A percentile compares a stretch with the other conserved stretches of the same genome.
Evolutionary conservation across 2,329 filamentous ascomycete genomes (phyloP).

Genomic region (Claviceps pazoutovae): DNA sequence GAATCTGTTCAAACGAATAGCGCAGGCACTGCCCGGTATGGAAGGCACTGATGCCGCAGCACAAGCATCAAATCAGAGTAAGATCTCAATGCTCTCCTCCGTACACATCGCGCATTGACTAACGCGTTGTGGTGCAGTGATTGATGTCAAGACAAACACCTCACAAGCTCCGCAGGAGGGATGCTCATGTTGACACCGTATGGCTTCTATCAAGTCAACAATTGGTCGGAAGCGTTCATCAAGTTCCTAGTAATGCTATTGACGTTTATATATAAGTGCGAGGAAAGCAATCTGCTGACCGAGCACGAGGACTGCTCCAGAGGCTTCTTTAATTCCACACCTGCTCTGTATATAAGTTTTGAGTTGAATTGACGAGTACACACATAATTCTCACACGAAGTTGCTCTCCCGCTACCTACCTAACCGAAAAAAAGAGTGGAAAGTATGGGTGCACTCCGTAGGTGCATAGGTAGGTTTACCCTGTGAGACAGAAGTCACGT

Average conservation of each 20-base stretch:
- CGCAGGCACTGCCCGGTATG: conserved; percentile 94
- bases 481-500: neutral
- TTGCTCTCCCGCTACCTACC: neutral
- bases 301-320: neutral
- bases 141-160: conserved; percentile 78
- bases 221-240: neutral
- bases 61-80: conserved; percentile 64
- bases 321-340: neutral
- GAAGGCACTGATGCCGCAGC: conserved; percentile 73
- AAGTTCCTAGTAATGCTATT: neutral
- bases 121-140: conserved; percentile 46
- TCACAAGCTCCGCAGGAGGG: conserved; percentile 57
- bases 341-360: too few relatives aligned
- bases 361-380: too few relatives aligned
- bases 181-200: conserved; percentile 32
- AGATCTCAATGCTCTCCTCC: conserved; percentile 20
- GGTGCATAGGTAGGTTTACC: neutral
- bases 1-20: conserved; percentile 92
- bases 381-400: neutral
- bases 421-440: too few relatives aligned
- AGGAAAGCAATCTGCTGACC: neutral
- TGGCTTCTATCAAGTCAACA: neutral
- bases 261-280: neutral
- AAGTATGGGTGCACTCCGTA: too few relatives aligned
- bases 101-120: conserved; percentile 5